Conservation (phyloP, 2,329 filamentous ascomycete species). For the Tolypocladium ophioglossoides region DNA sequence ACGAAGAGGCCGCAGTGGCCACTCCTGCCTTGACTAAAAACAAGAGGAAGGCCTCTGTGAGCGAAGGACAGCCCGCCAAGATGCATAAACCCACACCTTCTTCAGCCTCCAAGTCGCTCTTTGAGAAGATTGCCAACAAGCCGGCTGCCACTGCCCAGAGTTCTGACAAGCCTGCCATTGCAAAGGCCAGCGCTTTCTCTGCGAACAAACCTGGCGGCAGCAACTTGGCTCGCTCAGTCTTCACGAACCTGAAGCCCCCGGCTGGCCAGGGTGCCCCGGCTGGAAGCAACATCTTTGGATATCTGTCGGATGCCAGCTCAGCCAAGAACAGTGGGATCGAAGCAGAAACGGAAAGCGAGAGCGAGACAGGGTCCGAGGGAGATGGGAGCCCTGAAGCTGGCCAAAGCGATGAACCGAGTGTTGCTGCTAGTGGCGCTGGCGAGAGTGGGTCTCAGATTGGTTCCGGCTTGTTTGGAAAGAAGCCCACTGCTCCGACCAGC, state of each 20-base stretch:
- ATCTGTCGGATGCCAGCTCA: conserved; percentile 46
- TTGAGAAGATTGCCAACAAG: conserved; percentile 47
- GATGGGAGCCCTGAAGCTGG: conserved; percentile 32
- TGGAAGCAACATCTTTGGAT: conserved; percentile 45
- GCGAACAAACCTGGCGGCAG: conserved; percentile 24
- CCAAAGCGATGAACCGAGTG: conserved; percentile 32
- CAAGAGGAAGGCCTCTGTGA: conserved; percentile 40
- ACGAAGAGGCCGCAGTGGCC: conserved; percentile 17
- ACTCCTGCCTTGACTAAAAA: conserved; percentile 27
- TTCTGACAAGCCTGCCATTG: conserved; percentile 12
- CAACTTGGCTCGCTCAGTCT: conserved; percentile 30
- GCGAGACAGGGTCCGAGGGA: conserved; percentile 31
- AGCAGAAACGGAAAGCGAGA: conserved; percentile 36
- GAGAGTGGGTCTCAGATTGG: conserved; percentile 26
- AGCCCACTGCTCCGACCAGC: conserved; percentile 17
- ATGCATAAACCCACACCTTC: conserved; percentile 40
- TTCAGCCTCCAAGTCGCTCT: conserved; percentile 39
- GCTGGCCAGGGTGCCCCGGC: conserved; percentile 11
- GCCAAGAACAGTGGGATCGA: conserved; percentile 42
- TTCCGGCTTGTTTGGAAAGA: conserved; percentile 13
- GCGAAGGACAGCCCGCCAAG: conserved; percentile 39
- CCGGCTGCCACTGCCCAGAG: conserved; percentile 19
- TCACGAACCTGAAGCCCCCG: conserved; percentile 27
- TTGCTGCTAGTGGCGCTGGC: conserved; percentile 28
- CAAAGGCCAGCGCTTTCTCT: conserved; percentile 22